Base-by-base conservation (phyloP, 371 early-diverging fungal species). In the Lichtheimia corymbifera region DNA sequence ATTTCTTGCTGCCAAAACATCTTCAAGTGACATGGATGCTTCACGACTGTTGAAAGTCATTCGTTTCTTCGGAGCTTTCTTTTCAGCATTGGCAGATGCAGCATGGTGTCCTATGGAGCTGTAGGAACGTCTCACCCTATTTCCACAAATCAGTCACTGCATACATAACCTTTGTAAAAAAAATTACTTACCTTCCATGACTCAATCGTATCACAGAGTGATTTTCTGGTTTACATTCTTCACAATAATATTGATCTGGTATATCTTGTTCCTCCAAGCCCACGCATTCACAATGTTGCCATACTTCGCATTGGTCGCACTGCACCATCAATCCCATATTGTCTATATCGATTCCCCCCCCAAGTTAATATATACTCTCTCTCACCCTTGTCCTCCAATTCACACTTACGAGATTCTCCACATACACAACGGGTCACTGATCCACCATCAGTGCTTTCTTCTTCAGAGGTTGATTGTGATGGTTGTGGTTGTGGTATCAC, bases 211-310 rank as follows among this genome's bases (percentile, higher is more conserved):
- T 84, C 85, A 74, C 92, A 89, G 43, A 83, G 62, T 93, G 93
- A 61, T 89, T 83, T 52, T 83, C 80, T n/a, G 92, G 92, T 20
- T 79, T 78, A 72, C 95, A 94, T 28, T 85, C 79, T 57, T 95
- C 95, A 70, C 95, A 95, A 65, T 87, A 94, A 71, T 95, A 95
- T 59, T 90, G 84, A 65, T 93, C 89, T 5, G 95, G 94, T 28
- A 89, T 77, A 54, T 87, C 84, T 64, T 88, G 83, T 55, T 83
- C 76, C 14, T 81, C 76, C 35, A 79, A 61, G 9, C 92, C 91
- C 58, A 95, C 88, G 70, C 95, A 95, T 18, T 87, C 84, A 64
- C 90, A 89, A 68, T 95, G 95, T 71, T 95, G 95, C 95, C 95
- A 95, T 12, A 93, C 93, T 62, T 88, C 84, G 69, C 95, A 95